A percentile compares a stretch with the other conserved stretches of the same genome.
Evolutionary conservation across 2,329 filamentous ascomycete genomes (phyloP).

Genomic region (Colletotrichum australisinense): DNA sequence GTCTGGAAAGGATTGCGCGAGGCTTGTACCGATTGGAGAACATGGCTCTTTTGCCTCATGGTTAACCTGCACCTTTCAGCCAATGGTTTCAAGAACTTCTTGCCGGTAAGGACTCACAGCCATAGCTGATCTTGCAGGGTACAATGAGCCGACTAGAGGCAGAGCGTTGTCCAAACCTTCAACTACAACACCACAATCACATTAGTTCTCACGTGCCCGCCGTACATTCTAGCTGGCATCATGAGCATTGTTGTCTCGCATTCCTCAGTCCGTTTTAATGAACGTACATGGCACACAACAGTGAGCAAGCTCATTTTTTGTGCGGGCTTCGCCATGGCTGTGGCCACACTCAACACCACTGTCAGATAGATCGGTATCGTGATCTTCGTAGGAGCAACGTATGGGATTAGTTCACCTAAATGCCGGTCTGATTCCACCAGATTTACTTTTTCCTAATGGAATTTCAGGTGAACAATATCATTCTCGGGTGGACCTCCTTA

Average conservation of each 20-base stretch:
- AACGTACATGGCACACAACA: constrained; percentile 60
- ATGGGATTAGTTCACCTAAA: constrained; percentile 48
- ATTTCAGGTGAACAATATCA: constrained; percentile 49
- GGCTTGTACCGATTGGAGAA: constrained; percentile 56
- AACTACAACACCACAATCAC: constrained; percentile 56
- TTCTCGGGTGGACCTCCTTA: constrained; percentile 54
- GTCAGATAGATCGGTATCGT: constrained; percentile 42
- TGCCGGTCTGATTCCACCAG: constrained; percentile 43
- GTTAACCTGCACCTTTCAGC: constrained; percentile 62
- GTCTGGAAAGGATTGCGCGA: constrained; percentile 55
- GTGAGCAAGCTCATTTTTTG: constrained; percentile 53
- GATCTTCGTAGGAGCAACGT: constrained; percentile 51
- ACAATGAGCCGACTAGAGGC: not conserved
- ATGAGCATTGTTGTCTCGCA: constrained; percentile 50
- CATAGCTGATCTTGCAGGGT: not conserved
- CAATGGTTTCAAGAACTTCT: constrained; percentile 54
- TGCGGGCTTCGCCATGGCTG: constrained; percentile 40
- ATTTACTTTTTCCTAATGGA: constrained; percentile 36
- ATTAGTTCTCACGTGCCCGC: constrained; percentile 58
- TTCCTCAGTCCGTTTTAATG: constrained; percentile 58
- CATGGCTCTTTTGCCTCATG: constrained; percentile 62
- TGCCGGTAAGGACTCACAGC: constrained; percentile 28
- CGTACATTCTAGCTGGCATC: constrained; percentile 53
- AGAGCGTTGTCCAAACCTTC: constrained; percentile 52
- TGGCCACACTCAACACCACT: constrained; percentile 38